phyloP scores from a whole-genome alignment of 176 grass and related monocot genomes.

The Eleusine coracana region DNA sequence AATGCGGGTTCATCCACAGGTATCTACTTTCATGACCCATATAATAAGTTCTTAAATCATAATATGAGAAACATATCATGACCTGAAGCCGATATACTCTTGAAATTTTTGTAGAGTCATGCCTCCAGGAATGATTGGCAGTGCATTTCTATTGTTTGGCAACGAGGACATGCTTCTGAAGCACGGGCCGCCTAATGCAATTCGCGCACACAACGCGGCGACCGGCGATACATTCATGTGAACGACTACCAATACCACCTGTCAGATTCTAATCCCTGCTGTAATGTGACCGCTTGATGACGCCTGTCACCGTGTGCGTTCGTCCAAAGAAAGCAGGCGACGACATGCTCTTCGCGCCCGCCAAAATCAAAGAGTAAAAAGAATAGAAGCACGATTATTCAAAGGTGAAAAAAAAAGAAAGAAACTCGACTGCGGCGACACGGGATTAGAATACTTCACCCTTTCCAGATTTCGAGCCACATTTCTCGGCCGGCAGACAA shows the following conservation, averaged over 20 bases:
- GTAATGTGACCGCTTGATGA: background rate
- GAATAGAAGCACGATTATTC: background rate
- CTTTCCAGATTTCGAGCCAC: slow-evolving; percentile 32
- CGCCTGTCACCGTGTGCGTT: background rate
- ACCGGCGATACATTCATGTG: background rate
- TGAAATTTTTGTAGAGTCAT: too few relatives aligned
- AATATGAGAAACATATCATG: too few relatives aligned
- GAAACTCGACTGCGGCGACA: background rate
- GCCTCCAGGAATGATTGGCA: too few relatives aligned
- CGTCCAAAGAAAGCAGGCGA: slow-evolving; percentile 14
- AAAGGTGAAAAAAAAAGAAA: background rate
- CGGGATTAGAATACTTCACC: slow-evolving; percentile 25
- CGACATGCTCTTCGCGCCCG: background rate
- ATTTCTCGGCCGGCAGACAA: slow-evolving; percentile 39
- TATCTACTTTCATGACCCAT: too few relatives aligned
- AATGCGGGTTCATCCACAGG: background rate
- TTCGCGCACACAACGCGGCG: background rate
- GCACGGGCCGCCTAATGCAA: background rate
- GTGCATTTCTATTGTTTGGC: background rate
- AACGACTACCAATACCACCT: background rate
- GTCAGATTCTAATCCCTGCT: background rate
- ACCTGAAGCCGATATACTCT: too few relatives aligned
- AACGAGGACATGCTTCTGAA: background rate
- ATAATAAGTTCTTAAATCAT: too few relatives aligned
- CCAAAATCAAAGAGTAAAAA: background rate